Conservation (phyloP, 2,329 filamentous ascomycete species). For the Fusarium citri region DNA sequence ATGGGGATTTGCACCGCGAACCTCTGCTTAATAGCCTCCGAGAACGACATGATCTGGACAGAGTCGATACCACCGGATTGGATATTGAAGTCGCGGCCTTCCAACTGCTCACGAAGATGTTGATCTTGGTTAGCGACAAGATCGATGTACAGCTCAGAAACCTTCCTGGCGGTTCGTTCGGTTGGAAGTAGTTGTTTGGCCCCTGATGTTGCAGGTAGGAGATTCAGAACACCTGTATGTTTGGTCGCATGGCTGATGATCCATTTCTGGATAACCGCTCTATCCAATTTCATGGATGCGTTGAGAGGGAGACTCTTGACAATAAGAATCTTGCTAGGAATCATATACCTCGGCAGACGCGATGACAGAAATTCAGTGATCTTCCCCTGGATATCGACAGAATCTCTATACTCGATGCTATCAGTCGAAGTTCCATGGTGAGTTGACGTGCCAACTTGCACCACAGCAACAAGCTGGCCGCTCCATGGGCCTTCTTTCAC, state of each 20-base stretch:
- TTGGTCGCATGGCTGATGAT: neutral
- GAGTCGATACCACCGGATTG: conserved; percentile 1
- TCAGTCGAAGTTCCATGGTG: neutral
- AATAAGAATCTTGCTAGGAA: neutral
- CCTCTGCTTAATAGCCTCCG: neutral
- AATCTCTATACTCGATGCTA: neutral
- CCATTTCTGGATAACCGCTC: neutral
- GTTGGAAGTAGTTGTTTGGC: neutral
- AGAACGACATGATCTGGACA: neutral
- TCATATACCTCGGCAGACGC: neutral
- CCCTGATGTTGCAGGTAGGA: neutral
- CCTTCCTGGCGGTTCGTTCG: neutral
- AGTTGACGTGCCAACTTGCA: neutral
- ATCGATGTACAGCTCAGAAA: neutral
- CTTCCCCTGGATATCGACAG: neutral
- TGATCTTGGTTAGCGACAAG: neutral
- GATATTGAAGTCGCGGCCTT: neutral
- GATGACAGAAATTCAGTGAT: neutral
- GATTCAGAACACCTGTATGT: neutral
- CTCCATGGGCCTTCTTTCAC: conserved; percentile 1
- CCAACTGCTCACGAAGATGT: neutral
- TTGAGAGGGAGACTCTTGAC: neutral
- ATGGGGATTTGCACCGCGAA: neutral
- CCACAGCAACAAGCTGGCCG: conserved; percentile 1
- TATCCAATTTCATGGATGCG: conserved; percentile 1